Evolutionary conservation across 306 rosid species (phyloP).

Genomic region (Cicer cuneatum): DNA sequence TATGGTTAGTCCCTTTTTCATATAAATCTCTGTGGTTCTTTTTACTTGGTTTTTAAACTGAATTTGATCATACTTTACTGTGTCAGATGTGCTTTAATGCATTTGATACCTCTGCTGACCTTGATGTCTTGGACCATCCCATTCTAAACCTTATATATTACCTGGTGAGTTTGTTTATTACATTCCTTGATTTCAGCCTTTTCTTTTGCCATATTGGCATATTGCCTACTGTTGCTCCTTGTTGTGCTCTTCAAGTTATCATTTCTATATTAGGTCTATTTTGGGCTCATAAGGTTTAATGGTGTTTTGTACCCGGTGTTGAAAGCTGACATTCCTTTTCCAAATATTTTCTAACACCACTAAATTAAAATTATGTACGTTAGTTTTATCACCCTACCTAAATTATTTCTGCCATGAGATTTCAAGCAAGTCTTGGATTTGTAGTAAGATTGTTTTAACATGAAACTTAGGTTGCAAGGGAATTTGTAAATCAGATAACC

Average conservation of each 20-base stretch:
- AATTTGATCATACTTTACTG: conserved; percentile 38
- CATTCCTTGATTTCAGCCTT: not conserved
- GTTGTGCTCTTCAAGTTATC: conserved; percentile 26
- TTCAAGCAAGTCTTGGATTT: conserved; percentile 24
- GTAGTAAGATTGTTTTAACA: conserved; percentile 27
- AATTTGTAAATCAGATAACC: conserved; percentile 27
- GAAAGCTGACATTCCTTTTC: conserved; percentile 10
- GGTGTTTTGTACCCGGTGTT: conserved; percentile 17
- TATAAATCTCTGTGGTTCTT: conserved; percentile 2
- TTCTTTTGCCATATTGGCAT: not conserved
- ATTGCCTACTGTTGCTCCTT: conserved; percentile 7
- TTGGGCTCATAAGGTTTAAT: conserved; percentile 5
- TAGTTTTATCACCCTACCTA: conserved; percentile 33
- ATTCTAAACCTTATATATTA: conserved; percentile 83
- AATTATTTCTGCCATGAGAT: conserved; percentile 15
- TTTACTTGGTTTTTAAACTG: conserved; percentile 30
- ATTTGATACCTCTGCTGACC: conserved; percentile 80
- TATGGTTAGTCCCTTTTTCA: conserved; percentile 69
- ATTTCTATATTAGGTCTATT: conserved; percentile 22
- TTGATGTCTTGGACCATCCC: conserved; percentile 94
- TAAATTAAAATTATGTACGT: conserved; percentile 5
- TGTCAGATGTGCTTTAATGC: conserved; percentile 89
- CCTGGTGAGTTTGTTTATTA: conserved; percentile 65
- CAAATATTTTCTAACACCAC: conserved; percentile 12
- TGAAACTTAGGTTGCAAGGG: conserved; percentile 6